phyloP scores from a whole-genome alignment of 2,329 filamentous ascomycete species.

The Penicillium verrucosum region DNA sequence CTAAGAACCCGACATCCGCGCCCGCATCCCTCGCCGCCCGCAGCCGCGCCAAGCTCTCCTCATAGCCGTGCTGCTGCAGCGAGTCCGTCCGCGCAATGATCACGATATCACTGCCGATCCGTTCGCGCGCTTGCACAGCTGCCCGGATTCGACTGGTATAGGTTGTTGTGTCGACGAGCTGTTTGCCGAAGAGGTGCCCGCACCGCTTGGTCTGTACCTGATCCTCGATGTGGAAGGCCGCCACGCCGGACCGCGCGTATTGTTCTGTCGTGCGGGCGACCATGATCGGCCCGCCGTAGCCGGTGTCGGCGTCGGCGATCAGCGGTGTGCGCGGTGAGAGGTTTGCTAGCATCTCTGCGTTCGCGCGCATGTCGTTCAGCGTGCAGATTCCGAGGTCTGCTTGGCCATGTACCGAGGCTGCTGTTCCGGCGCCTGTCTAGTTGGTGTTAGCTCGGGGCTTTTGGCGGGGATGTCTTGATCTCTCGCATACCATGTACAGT shows the following conservation, averaged over 20 bases:
- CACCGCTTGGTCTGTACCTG: slow-evolving; percentile 49
- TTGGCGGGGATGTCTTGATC: neutral
- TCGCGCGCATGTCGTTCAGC: slow-evolving; percentile 52
- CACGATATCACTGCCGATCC: slow-evolving; percentile 41
- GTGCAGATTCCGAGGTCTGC: slow-evolving; percentile 52
- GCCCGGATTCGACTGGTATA: slow-evolving; percentile 40
- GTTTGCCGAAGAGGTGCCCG: slow-evolving; percentile 41
- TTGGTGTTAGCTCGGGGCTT: neutral
- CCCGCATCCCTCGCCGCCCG: slow-evolving; percentile 41
- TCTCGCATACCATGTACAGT: slow-evolving; percentile 48
- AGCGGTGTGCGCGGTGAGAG: slow-evolving; percentile 49
- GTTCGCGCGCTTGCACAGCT: slow-evolving; percentile 34
- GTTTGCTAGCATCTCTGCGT: slow-evolving; percentile 54
- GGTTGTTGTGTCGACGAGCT: slow-evolving; percentile 35
- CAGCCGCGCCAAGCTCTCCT: slow-evolving; percentile 39
- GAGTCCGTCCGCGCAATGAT: slow-evolving; percentile 46
- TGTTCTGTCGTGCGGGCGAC: slow-evolving; percentile 49
- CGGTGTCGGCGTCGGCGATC: slow-evolving; percentile 56
- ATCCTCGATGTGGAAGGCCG: slow-evolving; percentile 58
- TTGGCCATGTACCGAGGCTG: slow-evolving; percentile 48
- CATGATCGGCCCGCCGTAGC: slow-evolving; percentile 52
- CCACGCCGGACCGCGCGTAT: slow-evolving; percentile 54
- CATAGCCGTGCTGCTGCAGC: slow-evolving; percentile 37
- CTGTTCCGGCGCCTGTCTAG: slow-evolving; percentile 52
- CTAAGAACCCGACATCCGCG: slow-evolving; percentile 44